Conservation (phyloP, 2,329 filamentous ascomycete species). For the Microsporum ferrugineum region DNA sequence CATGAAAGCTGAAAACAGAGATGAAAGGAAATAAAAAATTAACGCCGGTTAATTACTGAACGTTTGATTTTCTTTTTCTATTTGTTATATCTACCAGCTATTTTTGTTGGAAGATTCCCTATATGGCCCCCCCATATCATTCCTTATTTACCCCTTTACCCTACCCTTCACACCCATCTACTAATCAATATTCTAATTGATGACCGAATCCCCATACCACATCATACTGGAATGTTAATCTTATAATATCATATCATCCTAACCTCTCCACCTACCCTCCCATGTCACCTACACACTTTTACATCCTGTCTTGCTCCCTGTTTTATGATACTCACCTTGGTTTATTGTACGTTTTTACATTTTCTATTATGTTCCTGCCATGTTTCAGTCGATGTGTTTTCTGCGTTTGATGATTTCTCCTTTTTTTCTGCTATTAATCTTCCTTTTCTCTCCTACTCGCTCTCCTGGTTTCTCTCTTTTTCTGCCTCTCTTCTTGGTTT, state of each 20-base stretch:
- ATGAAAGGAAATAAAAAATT: not conserved
- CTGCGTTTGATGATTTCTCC: not conserved
- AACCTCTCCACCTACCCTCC: not conserved
- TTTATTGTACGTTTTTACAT: not conserved
- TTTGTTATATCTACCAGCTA: not conserved
- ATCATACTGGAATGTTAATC: not conserved
- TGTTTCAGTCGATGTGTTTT: not conserved
- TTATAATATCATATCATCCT: not conserved
- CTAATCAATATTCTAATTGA: not conserved
- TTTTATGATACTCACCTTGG: conserved; percentile 2
- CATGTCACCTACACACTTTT: not conserved
- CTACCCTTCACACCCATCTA: not conserved
- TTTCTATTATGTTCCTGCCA: not conserved
- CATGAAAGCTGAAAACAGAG: not conserved
- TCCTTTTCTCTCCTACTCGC: not conserved
- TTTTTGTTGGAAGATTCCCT: not conserved
- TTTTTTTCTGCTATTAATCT: not conserved
- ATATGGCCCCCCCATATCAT: not conserved
- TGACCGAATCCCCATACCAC: not conserved
- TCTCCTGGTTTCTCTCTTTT: not conserved
- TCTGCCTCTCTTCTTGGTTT: not conserved
- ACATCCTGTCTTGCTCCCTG: not conserved
- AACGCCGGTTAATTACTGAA: not conserved
- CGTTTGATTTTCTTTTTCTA: not conserved
- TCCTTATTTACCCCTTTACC: not conserved